Conservation (phyloP, 768 basidiomycete species). For the Pleurotus salmoneostramineus region DNA sequence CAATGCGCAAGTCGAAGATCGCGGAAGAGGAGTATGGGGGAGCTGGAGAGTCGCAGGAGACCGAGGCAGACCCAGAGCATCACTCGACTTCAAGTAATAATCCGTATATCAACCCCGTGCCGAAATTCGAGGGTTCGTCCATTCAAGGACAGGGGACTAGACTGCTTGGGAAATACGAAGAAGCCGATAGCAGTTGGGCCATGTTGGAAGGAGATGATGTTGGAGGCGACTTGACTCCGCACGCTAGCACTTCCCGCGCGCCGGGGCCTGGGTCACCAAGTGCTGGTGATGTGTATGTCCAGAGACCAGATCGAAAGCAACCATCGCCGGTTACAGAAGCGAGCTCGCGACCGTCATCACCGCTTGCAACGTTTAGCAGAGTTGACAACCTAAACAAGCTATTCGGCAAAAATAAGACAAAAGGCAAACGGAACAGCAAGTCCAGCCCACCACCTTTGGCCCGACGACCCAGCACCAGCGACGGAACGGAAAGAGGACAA, state of each 20-base stretch:
- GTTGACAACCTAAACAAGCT: constrained; percentile 6
- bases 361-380: constrained; percentile 5
- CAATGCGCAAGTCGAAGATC: neutral
- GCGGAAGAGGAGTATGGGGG: neutral
- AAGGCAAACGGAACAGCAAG: neutral
- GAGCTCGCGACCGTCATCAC: constrained; percentile 8
- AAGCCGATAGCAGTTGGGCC: constrained; percentile 5
- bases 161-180: constrained; percentile 7
- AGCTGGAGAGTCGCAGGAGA: neutral
- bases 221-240: constrained; percentile 1
- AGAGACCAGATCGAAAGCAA: constrained; percentile 3
- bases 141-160: constrained; percentile 9
- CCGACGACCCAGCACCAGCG: constrained; percentile 4
- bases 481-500: constrained; percentile 3
- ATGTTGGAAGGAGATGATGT: neutral
- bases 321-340: constrained; percentile 5
- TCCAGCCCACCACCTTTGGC: neutral
- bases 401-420: neutral
- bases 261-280: constrained; percentile 1
- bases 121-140: constrained; percentile 21
- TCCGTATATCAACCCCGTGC: constrained; percentile 46
- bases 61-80: constrained; percentile 3
- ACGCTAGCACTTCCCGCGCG: neutral
- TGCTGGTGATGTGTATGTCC: neutral
- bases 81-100: constrained; percentile 20